Evolutionary conservation across 1,284 basidiomycete genomes (phyloP), one percentile per base, ranked within the genome.

Genomic region (Microbotryum intermedium): DNA sequence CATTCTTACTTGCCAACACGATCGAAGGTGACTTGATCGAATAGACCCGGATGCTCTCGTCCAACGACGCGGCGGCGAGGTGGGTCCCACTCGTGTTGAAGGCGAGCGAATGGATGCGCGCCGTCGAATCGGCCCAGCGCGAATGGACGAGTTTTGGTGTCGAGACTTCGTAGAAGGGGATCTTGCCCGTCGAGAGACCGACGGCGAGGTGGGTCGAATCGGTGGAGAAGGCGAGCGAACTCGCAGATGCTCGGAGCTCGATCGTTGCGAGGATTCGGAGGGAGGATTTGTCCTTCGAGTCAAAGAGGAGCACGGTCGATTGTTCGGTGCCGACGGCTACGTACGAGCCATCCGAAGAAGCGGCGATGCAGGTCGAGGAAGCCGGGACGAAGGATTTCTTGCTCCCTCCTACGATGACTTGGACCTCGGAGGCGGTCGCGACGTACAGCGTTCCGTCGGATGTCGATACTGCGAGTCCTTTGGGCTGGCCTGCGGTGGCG

Each of bases 221-320:
- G 0, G 84, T 82, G 0, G 88, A 88, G 76, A 97, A 89, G 0
- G 88, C 83, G 2, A 98, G 75, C 0, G 85, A 83, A 29, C 86
- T 86, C 16, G 97, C 79, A 9, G 81, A 76, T 34, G 83, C 83
- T 60, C 87, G 83, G 34, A 93, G 80, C 11, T 80, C 75, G 21
- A 65, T 48, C 34, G 34, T 39, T 5, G 34, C 11, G 34, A 39
- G 34, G 34, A 39, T 11, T 16, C 18, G 34, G 34, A 39, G 34
- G 13, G 13, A 39, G 2, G 34, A 13, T 11, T 39, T 39, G 72
- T 50, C 30, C 26, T 53, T 43, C 83, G 85, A 88, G 28, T 80
- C 76, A 67, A 84, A 83, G 30, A 95, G 72, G 53, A 82, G 80
- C 20, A 92, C 81, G 73, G 87, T 90, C 62, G 81, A 78, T 69